A percentile compares a stretch with the other conserved stretches of the same genome.
These are phyloP conservation scores for Pisolithus albus DNA, from an alignment of 768 basidiomycete species.

Conservation along the genomic window DNA sequence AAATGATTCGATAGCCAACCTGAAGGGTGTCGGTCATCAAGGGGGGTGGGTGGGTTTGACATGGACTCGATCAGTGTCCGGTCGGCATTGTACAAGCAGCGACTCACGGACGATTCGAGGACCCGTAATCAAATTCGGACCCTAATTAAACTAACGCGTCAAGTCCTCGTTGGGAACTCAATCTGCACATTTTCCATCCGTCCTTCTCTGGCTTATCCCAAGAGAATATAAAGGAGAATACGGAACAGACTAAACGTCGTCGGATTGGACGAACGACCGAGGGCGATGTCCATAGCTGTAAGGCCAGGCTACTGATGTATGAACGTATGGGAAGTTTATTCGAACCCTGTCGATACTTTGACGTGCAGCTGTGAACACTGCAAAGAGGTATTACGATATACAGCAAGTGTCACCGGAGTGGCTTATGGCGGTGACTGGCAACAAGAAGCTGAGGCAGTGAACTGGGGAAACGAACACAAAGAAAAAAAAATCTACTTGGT, in stretches of 20 bases:
- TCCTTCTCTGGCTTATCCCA: not conserved
- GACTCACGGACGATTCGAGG: slow-evolving; percentile 16
- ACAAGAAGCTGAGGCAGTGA: not conserved
- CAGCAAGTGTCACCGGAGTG: not conserved
- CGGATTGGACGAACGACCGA: slow-evolving; percentile 29
- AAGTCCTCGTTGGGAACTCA: slow-evolving; percentile 2
- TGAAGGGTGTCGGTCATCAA: slow-evolving; percentile 14
- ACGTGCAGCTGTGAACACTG: not conserved
- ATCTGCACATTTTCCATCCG: not conserved
- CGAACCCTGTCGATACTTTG: not conserved
- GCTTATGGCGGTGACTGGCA: not conserved
- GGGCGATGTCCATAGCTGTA: slow-evolving; percentile 14
- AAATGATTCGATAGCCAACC: not conserved
- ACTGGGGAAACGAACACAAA: not conserved
- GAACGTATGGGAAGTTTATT: not conserved
- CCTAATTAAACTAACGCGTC: not conserved
- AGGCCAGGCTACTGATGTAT: not conserved
- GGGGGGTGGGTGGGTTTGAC: slow-evolving; percentile 21
- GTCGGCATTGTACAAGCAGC: slow-evolving; percentile 25
- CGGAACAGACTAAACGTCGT: slow-evolving; percentile 5
- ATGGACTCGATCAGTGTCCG: slow-evolving; percentile 14
- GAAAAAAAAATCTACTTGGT: not conserved
- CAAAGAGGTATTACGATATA: not conserved
- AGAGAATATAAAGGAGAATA: not conserved
- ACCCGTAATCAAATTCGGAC: slow-evolving; percentile 14